Evolutionary conservation across 176 grass and related monocot genomes (phyloP).

Genomic region (Urochloa ruziziensis): DNA sequence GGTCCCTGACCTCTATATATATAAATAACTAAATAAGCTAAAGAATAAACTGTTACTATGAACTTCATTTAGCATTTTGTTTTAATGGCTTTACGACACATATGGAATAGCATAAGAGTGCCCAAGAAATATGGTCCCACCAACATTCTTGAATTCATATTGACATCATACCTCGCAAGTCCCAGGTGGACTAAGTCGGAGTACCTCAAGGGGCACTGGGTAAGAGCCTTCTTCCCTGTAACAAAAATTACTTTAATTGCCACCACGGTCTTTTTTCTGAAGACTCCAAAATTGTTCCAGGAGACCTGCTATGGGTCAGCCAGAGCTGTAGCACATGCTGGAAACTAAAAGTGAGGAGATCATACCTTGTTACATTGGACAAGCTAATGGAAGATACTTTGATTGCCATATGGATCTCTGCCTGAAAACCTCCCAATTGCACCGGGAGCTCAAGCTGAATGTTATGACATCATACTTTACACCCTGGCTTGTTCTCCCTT

Average conservation of each 20-base stretch:
- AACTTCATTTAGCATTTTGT: not conserved
- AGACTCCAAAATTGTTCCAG: not conserved
- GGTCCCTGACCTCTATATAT: slow-evolving; percentile 16
- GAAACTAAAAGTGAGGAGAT: not conserved
- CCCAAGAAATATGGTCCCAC: not conserved
- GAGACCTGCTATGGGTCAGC: not conserved
- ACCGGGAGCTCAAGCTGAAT: not conserved
- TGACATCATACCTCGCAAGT: not conserved
- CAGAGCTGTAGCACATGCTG: not conserved
- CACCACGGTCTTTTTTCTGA: not conserved
- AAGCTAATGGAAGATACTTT: not conserved
- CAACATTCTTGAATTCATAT: not conserved
- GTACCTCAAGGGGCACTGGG: not conserved
- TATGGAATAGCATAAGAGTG: not conserved
- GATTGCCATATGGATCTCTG: not conserved
- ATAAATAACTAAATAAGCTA: not conserved
- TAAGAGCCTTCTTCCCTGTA: not conserved
- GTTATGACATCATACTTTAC: not conserved
- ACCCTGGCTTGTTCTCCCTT: not conserved
- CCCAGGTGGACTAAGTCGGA: not conserved
- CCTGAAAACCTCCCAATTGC: not conserved
- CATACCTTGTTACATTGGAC: not conserved
- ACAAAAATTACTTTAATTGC: not conserved
- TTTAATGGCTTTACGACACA: not conserved
- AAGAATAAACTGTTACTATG: not conserved